phyloP scores from a whole-genome alignment of 768 basidiomycete genomes.

The Mycena galopus region DNA sequence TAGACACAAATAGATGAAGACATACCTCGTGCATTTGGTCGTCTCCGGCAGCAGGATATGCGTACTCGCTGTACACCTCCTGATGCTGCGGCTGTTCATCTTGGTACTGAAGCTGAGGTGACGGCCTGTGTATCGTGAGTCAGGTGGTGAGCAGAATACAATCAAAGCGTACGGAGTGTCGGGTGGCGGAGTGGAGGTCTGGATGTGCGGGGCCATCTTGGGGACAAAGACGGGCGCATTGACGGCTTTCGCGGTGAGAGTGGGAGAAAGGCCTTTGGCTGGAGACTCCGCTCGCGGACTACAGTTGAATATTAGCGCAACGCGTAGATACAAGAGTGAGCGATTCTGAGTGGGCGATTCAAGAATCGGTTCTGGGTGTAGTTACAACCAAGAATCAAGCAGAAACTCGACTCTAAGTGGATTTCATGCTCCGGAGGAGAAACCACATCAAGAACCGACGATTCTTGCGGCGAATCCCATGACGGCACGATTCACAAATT shows the following conservation, averaged over 20 bases:
- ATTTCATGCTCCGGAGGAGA: too few relatives aligned
- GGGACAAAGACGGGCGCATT: slow-evolving; percentile 91
- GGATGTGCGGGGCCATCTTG: slow-evolving; percentile 58
- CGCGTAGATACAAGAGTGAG: background rate
- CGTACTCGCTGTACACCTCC: slow-evolving; percentile 44
- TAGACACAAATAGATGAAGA: background rate
- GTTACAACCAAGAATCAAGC: too few relatives aligned
- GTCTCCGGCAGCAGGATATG: slow-evolving; percentile 42
- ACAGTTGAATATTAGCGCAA: slow-evolving; percentile 8
- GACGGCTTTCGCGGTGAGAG: slow-evolving; percentile 72
- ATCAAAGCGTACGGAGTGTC: slow-evolving; percentile 41
- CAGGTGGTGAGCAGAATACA: background rate
- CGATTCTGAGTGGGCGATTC: too few relatives aligned
- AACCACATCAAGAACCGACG: too few relatives aligned
- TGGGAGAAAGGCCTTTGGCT: slow-evolving; percentile 47
- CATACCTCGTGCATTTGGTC: slow-evolving; percentile 52
- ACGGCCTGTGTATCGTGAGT: slow-evolving; percentile 9
- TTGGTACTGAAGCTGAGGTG: slow-evolving; percentile 23
- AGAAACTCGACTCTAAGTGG: too few relatives aligned
- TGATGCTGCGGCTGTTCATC: slow-evolving; percentile 38
- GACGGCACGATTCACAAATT: too few relatives aligned
- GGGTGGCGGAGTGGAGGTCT: slow-evolving; percentile 46
- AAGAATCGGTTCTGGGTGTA: too few relatives aligned
- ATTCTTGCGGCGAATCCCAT: too few relatives aligned
- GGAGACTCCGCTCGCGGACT: slow-evolving; percentile 63